phyloP scores from a whole-genome alignment of 2,329 filamentous ascomycete genomes.

The Fusarium proliferatum region DNA sequence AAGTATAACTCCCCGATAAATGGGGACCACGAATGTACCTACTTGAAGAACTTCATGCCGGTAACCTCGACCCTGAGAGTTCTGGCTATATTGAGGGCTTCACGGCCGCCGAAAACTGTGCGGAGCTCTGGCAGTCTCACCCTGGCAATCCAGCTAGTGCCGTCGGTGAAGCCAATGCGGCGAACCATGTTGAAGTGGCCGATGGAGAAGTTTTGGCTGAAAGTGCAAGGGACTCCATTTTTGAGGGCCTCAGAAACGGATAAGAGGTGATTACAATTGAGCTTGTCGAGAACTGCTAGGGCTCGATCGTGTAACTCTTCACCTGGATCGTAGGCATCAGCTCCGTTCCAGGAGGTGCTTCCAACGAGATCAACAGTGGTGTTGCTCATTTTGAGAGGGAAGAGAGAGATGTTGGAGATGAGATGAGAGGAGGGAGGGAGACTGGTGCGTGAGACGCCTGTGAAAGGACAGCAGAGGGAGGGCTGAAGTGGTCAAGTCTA shows the following conservation, averaged over 20 bases:
- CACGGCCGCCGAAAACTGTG: accelerated
- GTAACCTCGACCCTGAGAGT: neutral
- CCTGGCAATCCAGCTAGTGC: neutral
- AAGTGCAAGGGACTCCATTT: neutral
- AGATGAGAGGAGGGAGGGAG: neutral
- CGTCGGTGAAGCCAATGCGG: neutral
- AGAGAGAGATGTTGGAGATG: neutral
- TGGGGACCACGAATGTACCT: no score
- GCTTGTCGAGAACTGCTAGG: neutral
- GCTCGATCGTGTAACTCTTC: neutral
- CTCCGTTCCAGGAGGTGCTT: neutral
- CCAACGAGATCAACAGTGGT: no score
- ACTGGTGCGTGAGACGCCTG: neutral
- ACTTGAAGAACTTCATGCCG: neutral
- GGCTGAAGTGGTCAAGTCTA: neutral
- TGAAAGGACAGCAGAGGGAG: neutral
- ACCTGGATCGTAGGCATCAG: neutral
- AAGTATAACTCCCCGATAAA: no score
- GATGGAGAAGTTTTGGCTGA: neutral
- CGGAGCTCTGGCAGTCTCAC: neutral
- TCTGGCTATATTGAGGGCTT: neutral
- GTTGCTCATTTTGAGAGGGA: neutral
- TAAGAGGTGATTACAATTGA: neutral
- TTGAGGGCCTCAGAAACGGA: neutral
- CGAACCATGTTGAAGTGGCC: neutral